Evolutionary conservation across 257 asterid species (phyloP), one percentile per base, ranked within the genome.

Genomic region (Salvia hispanica): DNA sequence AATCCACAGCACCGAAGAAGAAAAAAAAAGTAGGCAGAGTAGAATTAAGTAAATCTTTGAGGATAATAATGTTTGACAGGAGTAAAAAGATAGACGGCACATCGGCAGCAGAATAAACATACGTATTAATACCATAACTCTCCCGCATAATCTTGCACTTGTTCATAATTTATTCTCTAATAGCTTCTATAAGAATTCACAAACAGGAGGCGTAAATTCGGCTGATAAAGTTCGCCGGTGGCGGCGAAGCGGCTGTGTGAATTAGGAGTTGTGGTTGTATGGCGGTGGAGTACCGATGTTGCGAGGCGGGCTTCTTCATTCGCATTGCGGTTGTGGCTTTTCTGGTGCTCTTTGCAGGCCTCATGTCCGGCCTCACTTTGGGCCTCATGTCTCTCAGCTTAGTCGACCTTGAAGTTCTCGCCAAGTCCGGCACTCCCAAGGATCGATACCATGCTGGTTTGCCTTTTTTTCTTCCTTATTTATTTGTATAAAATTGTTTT

Each of bases 381-480:
- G 99, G 99, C 28, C 92, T 94, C 65, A 94, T 94, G 99, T 94
- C 99, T 14, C 90, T 94, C 66, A 87, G 99, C 55, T 84, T 91
- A 25, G 99, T 94, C 76, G 99, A 94, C 86, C 97, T 94, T 72
- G 99, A 94, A 77, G 99, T 94, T 43, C 87, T 91, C 7, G 96
- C 95, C 2, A 88, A 85, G 75, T 91, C 97, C 36, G 97, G 96
- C 36, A 90, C 99, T 47, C 95, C 92, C 0, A 75, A 37, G 81
- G 95, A 91, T 52, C 76, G 77, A 18, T 77, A 65, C 66, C 59
- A 90, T 75, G 99, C 99, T 12, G 91, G 99, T 93, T 85, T 14
- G 13, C 5, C 10, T 9, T 64, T 28, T 60, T 42, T 16, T 44
- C 28, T 14, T 16, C 7, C 8, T 14, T 8, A 3, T 25, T 25